Evolutionary conservation across 1,139 yeast species (phyloP).

Genomic region (Candida glucosophila): DNA sequence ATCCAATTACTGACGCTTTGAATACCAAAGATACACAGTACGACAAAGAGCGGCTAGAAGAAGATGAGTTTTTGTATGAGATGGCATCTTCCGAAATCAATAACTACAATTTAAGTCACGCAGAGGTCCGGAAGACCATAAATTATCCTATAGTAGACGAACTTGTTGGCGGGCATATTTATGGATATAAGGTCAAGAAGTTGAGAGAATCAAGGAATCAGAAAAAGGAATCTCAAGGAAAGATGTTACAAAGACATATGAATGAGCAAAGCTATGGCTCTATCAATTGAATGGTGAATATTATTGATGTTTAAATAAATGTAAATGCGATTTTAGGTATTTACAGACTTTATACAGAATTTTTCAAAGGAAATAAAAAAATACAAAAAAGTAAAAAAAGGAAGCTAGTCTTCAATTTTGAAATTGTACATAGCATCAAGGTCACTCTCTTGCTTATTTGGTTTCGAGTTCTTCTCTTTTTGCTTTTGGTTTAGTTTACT

Average conservation of each 20-base stretch:
- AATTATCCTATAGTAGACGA: slow-evolving; percentile 42
- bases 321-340: neutral
- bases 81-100: slow-evolving; percentile 27
- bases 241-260: no score
- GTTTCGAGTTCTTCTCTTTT: slow-evolving; percentile 9
- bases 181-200: slow-evolving; percentile 35
- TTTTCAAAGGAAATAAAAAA: slow-evolving; percentile 1
- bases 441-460: slow-evolving; percentile 19
- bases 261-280: no score
- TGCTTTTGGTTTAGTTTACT: slow-evolving; percentile 9
- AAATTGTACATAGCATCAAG: slow-evolving; percentile 35
- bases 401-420: slow-evolving; percentile 29
- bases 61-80: slow-evolving; percentile 29
- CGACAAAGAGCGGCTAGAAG: slow-evolving; percentile 29
- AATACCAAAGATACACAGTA: slow-evolving; percentile 20
- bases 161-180: slow-evolving; percentile 32
- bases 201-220: no score
- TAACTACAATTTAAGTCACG: slow-evolving; percentile 32
- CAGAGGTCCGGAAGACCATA: slow-evolving; percentile 23
- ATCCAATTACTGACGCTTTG: slow-evolving; percentile 16
- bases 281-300: no score
- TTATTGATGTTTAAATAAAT: no score
- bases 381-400: slow-evolving; percentile 3
- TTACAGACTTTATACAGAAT: neutral
- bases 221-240: no score